A percentile compares a stretch with the other conserved stretches of the same genome.
Conservation (phyloP, 108 stramenopile species). For the Parietichytrium sp. region DNA sequence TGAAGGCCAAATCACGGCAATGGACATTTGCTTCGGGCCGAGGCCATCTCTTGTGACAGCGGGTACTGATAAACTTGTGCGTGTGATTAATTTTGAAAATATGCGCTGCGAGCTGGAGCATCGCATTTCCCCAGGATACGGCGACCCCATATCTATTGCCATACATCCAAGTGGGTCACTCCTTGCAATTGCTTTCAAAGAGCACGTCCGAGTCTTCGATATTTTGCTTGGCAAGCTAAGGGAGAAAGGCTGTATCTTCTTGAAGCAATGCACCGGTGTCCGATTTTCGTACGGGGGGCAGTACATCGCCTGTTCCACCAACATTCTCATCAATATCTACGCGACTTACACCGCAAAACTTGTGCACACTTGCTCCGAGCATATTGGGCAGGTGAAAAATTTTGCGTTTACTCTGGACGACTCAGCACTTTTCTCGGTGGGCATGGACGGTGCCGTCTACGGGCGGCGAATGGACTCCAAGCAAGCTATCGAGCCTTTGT, state of each 20-base stretch:
- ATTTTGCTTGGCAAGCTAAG: constrained; percentile 32
- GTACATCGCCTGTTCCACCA: neutral
- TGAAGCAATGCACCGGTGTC: constrained; percentile 30
- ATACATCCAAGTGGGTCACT: constrained; percentile 41
- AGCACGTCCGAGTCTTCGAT: constrained; percentile 43
- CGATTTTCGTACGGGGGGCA: constrained; percentile 4
- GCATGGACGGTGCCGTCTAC: neutral
- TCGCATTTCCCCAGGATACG: constrained; percentile 29
- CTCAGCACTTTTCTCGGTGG: neutral
- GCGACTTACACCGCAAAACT: neutral
- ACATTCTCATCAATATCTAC: neutral
- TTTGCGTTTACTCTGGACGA: neutral
- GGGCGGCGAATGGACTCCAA: constrained; percentile 2
- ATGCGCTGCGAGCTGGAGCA: constrained; percentile 43
- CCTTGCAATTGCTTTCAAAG: constrained; percentile 32
- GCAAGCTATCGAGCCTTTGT: neutral
- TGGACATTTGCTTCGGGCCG: constrained; percentile 33
- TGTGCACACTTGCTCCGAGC: constrained; percentile 35
- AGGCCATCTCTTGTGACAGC: constrained; percentile 41
- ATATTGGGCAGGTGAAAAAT: constrained; percentile 23
- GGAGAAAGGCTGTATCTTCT: neutral
- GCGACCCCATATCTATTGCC: constrained; percentile 40
- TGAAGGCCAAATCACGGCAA: neutral
- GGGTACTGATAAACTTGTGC: constrained; percentile 36
- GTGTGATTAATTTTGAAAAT: constrained; percentile 48